A percentile compares a stretch with the other conserved stretches of the same genome.
Evolutionary conservation across 441 rosid genomes (phyloP).

Genomic region (Pelargonium myrrhifolium): DNA sequence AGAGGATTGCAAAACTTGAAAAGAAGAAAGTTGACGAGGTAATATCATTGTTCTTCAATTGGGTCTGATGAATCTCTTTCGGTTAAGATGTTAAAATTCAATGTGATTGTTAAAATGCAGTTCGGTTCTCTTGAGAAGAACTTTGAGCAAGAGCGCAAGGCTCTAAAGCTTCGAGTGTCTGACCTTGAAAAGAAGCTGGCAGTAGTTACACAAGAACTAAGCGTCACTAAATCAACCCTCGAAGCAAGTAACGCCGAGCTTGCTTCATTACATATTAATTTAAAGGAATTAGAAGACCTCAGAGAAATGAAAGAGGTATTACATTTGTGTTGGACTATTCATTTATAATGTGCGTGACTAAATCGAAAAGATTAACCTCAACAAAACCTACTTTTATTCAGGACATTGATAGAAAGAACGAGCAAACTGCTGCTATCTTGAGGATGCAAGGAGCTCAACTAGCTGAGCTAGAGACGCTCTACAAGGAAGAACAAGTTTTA

Average conservation of each 20-base stretch:
- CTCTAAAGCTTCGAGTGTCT: constrained; percentile 46
- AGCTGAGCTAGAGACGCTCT: constrained; percentile 74
- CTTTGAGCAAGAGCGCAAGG: constrained; percentile 59
- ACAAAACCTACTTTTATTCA: constrained; percentile 24
- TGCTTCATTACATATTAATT: constrained; percentile 47
- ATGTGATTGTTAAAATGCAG: constrained; percentile 29
- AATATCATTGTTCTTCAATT: constrained; percentile 10
- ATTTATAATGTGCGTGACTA: neutral
- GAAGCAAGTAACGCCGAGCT: constrained; percentile 48
- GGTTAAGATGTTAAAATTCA: neutral
- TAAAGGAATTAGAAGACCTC: constrained; percentile 81
- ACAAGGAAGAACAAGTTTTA: constrained; percentile 83
- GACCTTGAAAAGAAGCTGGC: constrained; percentile 70
- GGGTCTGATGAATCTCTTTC: neutral
- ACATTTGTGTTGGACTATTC: constrained; percentile 5
- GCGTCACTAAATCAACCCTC: constrained; percentile 47
- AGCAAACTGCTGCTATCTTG: constrained; percentile 91
- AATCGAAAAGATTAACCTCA: neutral
- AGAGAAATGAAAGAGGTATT: constrained; percentile 95
- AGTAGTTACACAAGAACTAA: constrained; percentile 42
- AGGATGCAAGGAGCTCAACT: constrained; percentile 94
- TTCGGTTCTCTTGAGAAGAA: constrained; percentile 43
- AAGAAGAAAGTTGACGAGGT: constrained; percentile 75
- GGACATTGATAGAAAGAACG: constrained; percentile 96
- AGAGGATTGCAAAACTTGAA: constrained; percentile 51